A percentile compares a stretch with the other conserved stretches of the same genome.
These are phyloP conservation scores for Eremochloa ophiuroides DNA, from an alignment of 176 grass and related monocot species.

Conservation along the genomic window DNA sequence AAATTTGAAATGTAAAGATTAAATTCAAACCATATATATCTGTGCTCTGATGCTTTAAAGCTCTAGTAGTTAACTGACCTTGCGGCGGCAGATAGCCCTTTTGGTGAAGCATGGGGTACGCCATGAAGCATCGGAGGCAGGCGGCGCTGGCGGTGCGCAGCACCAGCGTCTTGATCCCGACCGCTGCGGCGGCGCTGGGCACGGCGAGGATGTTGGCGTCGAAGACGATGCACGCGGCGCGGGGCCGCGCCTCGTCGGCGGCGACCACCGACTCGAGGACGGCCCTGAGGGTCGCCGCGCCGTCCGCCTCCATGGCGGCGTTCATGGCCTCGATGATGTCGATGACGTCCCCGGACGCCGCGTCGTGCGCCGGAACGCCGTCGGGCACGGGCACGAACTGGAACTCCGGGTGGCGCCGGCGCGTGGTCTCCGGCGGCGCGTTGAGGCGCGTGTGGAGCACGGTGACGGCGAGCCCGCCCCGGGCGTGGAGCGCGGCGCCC, in stretches of 20 bases:
- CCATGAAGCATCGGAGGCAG: slow-evolving; percentile 1
- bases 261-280: not conserved
- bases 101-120: slow-evolving; percentile 23
- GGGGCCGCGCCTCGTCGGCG: not conserved
- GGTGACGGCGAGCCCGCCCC: slow-evolving; percentile 35
- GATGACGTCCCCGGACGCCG: not conserved
- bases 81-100: slow-evolving; percentile 31
- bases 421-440: slow-evolving; percentile 23
- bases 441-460: slow-evolving; percentile 42
- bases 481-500: slow-evolving; percentile 18
- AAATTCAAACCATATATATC: not conserved
- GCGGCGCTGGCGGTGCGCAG: slow-evolving; percentile 20
- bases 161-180: slow-evolving; percentile 18
- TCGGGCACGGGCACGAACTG: not conserved
- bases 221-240: slow-evolving; percentile 13
- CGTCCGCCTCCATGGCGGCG: slow-evolving; percentile 14
- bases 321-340: slow-evolving; percentile 26
- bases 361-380: not conserved
- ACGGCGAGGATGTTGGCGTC: slow-evolving; percentile 19
- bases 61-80: not conserved
- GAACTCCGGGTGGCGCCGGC: slow-evolving; percentile 21
- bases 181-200: not conserved
- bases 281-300: not conserved
- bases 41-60: not conserved
- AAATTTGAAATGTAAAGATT: not conserved